A percentile compares a stretch with the other conserved stretches of the same genome.
Evolutionary conservation across 1,284 basidiomycete genomes (phyloP).

Genomic region (Neotropicomus parvogracilis): DNA sequence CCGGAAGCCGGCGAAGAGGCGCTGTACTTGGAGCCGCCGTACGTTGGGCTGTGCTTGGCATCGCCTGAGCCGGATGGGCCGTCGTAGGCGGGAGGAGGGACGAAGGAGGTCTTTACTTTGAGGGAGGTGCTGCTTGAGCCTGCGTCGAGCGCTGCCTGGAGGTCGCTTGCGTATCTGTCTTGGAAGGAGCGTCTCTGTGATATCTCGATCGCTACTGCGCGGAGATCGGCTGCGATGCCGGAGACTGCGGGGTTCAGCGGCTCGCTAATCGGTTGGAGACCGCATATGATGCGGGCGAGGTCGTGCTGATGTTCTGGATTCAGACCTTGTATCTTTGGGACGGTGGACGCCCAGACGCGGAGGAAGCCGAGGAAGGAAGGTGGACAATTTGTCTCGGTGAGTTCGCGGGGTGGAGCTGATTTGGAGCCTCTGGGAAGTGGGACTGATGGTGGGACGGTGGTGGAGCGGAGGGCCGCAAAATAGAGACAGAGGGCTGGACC

Average conservation of each 20-base stretch:
- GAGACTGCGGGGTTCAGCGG: constrained; percentile 41
- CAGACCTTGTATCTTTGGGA: constrained; percentile 62
- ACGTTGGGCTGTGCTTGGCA: constrained; percentile 21
- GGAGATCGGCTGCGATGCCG: constrained; percentile 69
- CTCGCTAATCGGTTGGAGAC: constrained; percentile 43
- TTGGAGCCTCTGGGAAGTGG: constrained; percentile 49
- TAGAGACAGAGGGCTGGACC: constrained; percentile 63
- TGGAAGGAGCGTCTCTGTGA: constrained; percentile 80
- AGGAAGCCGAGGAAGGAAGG: constrained; percentile 63
- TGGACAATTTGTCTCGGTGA: constrained; percentile 57
- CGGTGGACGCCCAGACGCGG: constrained; percentile 63
- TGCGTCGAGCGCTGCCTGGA: constrained; percentile 73
- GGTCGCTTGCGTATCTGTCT: constrained; percentile 64
- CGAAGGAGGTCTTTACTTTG: constrained; percentile 57
- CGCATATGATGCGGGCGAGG: constrained; percentile 73
- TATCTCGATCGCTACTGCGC: constrained; percentile 76
- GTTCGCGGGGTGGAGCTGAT: constrained; percentile 39
- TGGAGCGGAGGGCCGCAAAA: constrained; percentile 60
- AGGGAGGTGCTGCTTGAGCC: constrained; percentile 37
- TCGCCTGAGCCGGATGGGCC: constrained; percentile 29
- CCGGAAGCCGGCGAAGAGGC: constrained; percentile 31
- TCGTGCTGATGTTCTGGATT: constrained; percentile 68
- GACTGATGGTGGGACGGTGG: constrained; percentile 56
- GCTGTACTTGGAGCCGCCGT: constrained; percentile 16
- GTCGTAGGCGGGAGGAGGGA: constrained; percentile 69